Percentiles rank a stretch among this genome's conserved stretches.
These are phyloP conservation scores for Vararia minispora DNA, from an alignment of 768 basidiomycete genomes.

Conservation along the genomic window DNA sequence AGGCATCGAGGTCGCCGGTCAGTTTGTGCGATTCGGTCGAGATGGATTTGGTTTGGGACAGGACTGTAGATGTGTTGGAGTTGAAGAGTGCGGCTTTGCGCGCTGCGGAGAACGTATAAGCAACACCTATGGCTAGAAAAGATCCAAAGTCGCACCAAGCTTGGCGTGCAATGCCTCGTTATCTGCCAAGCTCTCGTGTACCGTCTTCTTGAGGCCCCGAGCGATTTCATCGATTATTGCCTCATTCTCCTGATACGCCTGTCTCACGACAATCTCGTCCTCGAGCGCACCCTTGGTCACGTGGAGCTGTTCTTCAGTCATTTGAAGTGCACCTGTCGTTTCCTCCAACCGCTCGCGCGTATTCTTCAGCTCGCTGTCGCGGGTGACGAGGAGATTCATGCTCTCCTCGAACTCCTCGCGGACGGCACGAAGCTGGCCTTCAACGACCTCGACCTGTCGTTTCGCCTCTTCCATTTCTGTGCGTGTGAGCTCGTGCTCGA, in stretches of 20 bases:
- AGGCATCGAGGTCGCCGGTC: slow-evolving; percentile 46
- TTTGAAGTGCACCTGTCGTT: slow-evolving; percentile 39
- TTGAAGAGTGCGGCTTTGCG: slow-evolving; percentile 57
- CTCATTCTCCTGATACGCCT: slow-evolving; percentile 73
- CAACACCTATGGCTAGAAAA: not conserved
- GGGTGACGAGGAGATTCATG: slow-evolving; percentile 60
- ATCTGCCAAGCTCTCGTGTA: slow-evolving; percentile 60
- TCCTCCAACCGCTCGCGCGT: slow-evolving; percentile 45
- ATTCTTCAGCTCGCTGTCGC: slow-evolving; percentile 64
- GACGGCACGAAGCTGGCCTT: slow-evolving; percentile 66
- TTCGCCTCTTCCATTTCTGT: slow-evolving; percentile 76
- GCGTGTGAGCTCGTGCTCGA: slow-evolving; percentile 65
- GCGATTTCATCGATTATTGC: slow-evolving; percentile 62
- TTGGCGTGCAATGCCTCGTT: slow-evolving; percentile 68
- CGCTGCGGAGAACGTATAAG: slow-evolving; percentile 32
- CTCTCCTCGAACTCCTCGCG: slow-evolving; percentile 90
- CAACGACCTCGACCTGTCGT: slow-evolving; percentile 74
- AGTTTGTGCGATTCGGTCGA: slow-evolving; percentile 41
- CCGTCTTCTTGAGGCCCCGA: slow-evolving; percentile 48
- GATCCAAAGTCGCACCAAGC: slow-evolving; percentile 40
- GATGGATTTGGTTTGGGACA: slow-evolving; percentile 49
- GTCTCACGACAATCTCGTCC: slow-evolving; percentile 69
- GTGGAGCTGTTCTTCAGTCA: slow-evolving; percentile 47
- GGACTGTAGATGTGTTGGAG: slow-evolving; percentile 56
- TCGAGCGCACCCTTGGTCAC: slow-evolving; percentile 50